phyloP scores from a whole-genome alignment of 106 monocot species.

The Phalaenopsis aphrodite region DNA sequence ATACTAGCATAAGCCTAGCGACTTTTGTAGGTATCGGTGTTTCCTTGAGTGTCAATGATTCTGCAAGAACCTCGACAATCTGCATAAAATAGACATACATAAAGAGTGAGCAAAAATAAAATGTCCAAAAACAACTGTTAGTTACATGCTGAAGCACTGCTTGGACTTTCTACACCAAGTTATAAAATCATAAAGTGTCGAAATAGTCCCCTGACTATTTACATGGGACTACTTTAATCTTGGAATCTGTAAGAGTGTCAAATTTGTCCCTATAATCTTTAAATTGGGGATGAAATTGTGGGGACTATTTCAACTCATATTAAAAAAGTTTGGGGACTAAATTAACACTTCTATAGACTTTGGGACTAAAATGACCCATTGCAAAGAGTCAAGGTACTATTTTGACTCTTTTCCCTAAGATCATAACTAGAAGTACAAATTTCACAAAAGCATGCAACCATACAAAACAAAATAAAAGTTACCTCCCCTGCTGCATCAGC shows the following conservation, averaged over 20 bases:
- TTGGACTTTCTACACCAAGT: background rate
- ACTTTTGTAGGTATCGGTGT: slow-evolving; percentile 98
- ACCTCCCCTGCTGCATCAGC: slow-evolving; percentile 99
- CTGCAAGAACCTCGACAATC: slow-evolving; percentile 94
- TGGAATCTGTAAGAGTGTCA: too few species aligned
- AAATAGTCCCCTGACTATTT: too few species aligned
- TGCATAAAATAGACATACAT: slow-evolving; percentile 20
- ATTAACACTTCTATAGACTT: too few species aligned
- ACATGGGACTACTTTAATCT: too few species aligned
- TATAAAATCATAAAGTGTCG: background rate
- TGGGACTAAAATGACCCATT: too few species aligned
- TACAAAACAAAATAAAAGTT: slow-evolving; percentile 2
- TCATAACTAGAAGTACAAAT: background rate
- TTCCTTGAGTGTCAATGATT: slow-evolving; percentile 96
- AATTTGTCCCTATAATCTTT: too few species aligned
- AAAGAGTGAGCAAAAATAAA: background rate
- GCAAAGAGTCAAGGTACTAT: too few species aligned
- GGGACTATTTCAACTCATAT: too few species aligned
- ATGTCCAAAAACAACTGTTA: background rate
- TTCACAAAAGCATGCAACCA: background rate
- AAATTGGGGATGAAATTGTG: too few species aligned
- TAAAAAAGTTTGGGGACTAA: too few species aligned
- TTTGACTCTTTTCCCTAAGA: background rate
- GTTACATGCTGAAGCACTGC: background rate
- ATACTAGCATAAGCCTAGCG: slow-evolving; percentile 97